Evolutionary conservation across 345 rosid species (phyloP), one percentile per base, ranked within the genome.

Genomic region (Gossypium australe): DNA sequence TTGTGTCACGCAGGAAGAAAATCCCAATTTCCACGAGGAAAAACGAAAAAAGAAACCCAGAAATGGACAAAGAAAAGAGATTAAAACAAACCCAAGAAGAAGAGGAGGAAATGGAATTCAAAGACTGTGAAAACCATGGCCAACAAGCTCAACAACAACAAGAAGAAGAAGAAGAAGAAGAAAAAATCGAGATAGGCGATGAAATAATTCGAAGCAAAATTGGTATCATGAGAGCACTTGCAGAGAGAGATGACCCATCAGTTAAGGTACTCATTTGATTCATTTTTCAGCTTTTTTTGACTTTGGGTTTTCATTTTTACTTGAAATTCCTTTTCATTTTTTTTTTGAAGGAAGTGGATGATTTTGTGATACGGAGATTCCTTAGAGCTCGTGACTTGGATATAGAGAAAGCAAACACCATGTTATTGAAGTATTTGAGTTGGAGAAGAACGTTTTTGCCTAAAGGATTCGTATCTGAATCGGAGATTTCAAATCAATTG

Each of bases 351-450:
- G 90, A 91, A 60, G 89, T 74, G 60, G 97, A 92, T 82, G 98
- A 94, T 80, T 82, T 85, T 34, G 87, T 83, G 94, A 76, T 94
- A 70, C 71, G 97, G 77, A 82, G 98, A 82, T 94, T 94, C 81
- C 79, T 94, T 67, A 79, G 94, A 25, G 98, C 98, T 71, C 90
- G 98, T 18, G 95, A 94, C 72, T 80, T 86, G 0, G 98, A 94
- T 76, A 83, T 94, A 22, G 97, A 94, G 82, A 94, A 89, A 80
- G 97, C 97, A 53, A 87, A 93, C 4, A 79, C 81, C 75, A 44
- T 91, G 55, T 89, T 94, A 55, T 82, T 91, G 1, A 90, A 91
- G 86, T 92, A 86, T 76, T 76, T 92, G 13, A 84, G 85, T 79
- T 94, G 97, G 98, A 91, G 78, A 75, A 82, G 72, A 79, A 77